A percentile compares a stretch with the other conserved stretches of the same genome.
phyloP scores from a whole-genome alignment of 768 basidiomycete species.

The Lanmaoa pseudosensibilis region DNA sequence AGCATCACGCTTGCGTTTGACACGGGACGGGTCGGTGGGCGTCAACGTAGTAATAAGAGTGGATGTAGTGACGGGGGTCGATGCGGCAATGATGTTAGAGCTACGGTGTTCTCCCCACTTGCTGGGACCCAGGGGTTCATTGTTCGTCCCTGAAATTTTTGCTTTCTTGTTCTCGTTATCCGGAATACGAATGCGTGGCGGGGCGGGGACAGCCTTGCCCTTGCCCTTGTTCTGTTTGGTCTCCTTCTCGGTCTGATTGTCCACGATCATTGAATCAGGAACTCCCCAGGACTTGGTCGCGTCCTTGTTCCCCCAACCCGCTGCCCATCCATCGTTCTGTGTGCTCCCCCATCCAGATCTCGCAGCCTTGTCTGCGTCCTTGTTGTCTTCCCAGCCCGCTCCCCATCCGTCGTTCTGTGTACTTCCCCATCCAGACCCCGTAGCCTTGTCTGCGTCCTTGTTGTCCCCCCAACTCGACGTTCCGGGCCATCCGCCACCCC shows the following conservation, averaged over 20 bases:
- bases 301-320: not conserved
- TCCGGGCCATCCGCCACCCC: not conserved
- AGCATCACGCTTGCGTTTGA: slow-evolving; percentile 29
- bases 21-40: slow-evolving; percentile 16
- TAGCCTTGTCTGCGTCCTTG: not conserved
- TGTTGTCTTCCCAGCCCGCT: not conserved
- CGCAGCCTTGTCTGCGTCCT: not conserved
- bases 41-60: slow-evolving; percentile 17
- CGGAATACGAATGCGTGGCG: slow-evolving; percentile 29
- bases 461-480: not conserved
- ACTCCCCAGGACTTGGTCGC: not conserved
- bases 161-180: slow-evolving; percentile 11
- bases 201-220: slow-evolving; percentile 14
- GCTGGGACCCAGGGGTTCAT: slow-evolving; percentile 14
- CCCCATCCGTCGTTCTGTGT: slow-evolving; percentile 1
- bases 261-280: slow-evolving; percentile 13
- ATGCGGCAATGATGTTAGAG: slow-evolving; percentile 1
- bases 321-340: too few species aligned
- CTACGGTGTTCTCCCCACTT: slow-evolving; percentile 17
- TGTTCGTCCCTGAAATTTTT: slow-evolving; percentile 28
- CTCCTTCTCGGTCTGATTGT: not conserved
- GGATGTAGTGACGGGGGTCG: slow-evolving; percentile 8
- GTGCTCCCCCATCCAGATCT: not conserved
- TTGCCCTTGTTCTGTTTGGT: slow-evolving; percentile 7
- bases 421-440: not conserved